These are phyloP conservation scores for Tripterygium wilfordii DNA, from an alignment of 177 flowering plant species.

Conservation along the genomic window DNA sequence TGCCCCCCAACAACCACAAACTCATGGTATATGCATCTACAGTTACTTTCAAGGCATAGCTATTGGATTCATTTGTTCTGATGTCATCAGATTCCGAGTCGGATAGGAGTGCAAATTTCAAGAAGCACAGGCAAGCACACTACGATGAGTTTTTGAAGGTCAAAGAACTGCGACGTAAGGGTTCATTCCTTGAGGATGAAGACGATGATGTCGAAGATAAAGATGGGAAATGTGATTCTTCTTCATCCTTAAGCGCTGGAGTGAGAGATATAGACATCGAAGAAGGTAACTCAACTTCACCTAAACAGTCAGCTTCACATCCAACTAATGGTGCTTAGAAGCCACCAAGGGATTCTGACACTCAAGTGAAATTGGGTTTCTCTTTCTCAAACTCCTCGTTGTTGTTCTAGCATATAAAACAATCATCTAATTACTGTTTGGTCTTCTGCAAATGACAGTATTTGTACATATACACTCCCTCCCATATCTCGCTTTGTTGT, in stretches of 20 bases:
- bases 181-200: constrained; percentile 52
- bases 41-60: neutral
- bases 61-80: too few species aligned
- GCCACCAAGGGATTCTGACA: neutral
- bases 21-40: too few species aligned
- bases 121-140: constrained; percentile 76
- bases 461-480: too few species aligned
- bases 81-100: constrained; percentile 34
- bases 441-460: too few species aligned
- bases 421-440: too few species aligned
- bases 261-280: constrained; percentile 43
- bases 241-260: constrained; percentile 45
- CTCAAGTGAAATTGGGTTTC: too few species aligned
- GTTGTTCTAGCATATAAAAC: too few species aligned
- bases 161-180: constrained; percentile 60
- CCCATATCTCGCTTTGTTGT: too few species aligned
- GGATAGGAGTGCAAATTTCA: constrained; percentile 47
- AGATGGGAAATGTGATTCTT: constrained; percentile 13
- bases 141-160: constrained; percentile 85
- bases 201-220: constrained; percentile 31
- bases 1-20: too few species aligned
- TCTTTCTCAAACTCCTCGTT: too few species aligned
- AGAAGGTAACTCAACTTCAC: constrained; percentile 16
- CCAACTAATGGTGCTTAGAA: constrained; percentile 20
- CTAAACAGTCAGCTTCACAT: constrained; percentile 8